Conservation (phyloP, 2,329 filamentous ascomycete genomes). For the Didymella keratinophila region DNA sequence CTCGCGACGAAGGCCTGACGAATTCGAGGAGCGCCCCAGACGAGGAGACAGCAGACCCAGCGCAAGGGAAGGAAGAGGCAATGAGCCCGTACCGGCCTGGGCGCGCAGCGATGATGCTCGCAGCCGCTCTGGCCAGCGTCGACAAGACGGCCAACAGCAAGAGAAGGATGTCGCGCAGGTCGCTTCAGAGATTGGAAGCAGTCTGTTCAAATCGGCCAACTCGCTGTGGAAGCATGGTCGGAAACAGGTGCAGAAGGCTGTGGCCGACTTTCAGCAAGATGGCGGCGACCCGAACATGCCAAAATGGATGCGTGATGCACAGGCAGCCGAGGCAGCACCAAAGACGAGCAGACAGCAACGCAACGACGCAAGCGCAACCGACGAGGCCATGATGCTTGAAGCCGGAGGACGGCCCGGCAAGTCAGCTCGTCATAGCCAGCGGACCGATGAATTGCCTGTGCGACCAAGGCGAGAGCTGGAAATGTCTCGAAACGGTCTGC, state of each 20-base stretch:
- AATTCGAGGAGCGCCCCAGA: slow-evolving; percentile 35
- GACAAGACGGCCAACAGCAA: slow-evolving; percentile 60
- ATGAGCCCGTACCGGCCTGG: slow-evolving; percentile 65
- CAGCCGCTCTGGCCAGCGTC: slow-evolving; percentile 57
- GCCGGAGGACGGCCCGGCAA: slow-evolving; percentile 65
- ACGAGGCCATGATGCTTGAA: slow-evolving; percentile 80
- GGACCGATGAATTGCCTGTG: slow-evolving; percentile 31
- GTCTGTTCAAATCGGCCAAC: slow-evolving; percentile 90
- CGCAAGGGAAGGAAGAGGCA: slow-evolving; percentile 43
- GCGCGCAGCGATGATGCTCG: slow-evolving; percentile 65
- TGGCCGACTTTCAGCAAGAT: slow-evolving; percentile 82
- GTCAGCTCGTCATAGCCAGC: slow-evolving; percentile 42
- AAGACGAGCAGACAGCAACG: slow-evolving; percentile 31
- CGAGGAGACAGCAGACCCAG: slow-evolving; percentile 34
- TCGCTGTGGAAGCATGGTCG: slow-evolving; percentile 94
- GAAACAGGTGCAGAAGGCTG: slow-evolving; percentile 90
- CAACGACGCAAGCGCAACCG: slow-evolving; percentile 48
- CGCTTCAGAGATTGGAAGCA: slow-evolving; percentile 82
- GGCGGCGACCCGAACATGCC: slow-evolving; percentile 78
- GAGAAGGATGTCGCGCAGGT: slow-evolving; percentile 81
- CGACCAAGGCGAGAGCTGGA: slow-evolving; percentile 39
- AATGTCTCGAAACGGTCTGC: slow-evolving; percentile 35
- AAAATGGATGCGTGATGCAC: slow-evolving; percentile 90
- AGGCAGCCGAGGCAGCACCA: slow-evolving; percentile 45
- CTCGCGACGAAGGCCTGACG: slow-evolving; percentile 37